These are phyloP conservation scores for Magnusiomyces suaveolens DNA, from an alignment of 1,139 yeast species.

Conservation along the genomic window DNA sequence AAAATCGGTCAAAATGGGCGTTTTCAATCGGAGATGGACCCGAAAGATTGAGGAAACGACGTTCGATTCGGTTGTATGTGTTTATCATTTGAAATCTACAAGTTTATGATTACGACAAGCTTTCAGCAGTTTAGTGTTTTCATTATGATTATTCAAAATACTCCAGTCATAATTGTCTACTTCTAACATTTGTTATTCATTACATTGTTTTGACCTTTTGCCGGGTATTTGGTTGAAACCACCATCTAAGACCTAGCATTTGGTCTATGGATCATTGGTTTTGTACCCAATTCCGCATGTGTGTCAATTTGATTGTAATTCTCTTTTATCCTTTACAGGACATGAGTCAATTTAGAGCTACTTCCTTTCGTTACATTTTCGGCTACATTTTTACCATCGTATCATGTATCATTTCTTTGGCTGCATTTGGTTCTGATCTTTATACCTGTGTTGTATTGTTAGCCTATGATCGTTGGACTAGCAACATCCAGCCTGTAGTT, in stretches of 20 bases:
- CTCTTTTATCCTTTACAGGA: slow-evolving; percentile 23
- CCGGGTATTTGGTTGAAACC: too few species aligned
- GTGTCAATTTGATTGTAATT: neutral
- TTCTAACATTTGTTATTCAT: too few species aligned
- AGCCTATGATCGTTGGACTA: slow-evolving; percentile 69
- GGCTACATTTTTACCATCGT: slow-evolving; percentile 47
- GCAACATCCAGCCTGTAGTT: slow-evolving; percentile 44
- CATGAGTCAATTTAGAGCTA: slow-evolving; percentile 44
- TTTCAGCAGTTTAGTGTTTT: neutral
- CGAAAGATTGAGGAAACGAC: slow-evolving; percentile 23
- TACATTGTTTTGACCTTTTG: too few species aligned
- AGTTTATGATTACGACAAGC: too few species aligned
- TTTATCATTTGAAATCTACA: too few species aligned
- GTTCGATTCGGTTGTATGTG: slow-evolving; percentile 23
- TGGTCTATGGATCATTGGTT: too few species aligned
- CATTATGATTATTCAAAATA: neutral
- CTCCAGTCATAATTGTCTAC: neutral
- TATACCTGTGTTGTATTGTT: slow-evolving; percentile 70
- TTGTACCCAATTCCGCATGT: too few species aligned
- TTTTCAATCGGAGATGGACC: slow-evolving; percentile 23
- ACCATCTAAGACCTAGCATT: too few species aligned
- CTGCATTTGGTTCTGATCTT: slow-evolving; percentile 60
- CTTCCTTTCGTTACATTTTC: slow-evolving; percentile 42
- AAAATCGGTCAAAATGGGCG: slow-evolving; percentile 11
- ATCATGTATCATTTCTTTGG: slow-evolving; percentile 44